Conservation (phyloP, 2,329 filamentous ascomycete genomes). For the Aspergillus jensenii region DNA sequence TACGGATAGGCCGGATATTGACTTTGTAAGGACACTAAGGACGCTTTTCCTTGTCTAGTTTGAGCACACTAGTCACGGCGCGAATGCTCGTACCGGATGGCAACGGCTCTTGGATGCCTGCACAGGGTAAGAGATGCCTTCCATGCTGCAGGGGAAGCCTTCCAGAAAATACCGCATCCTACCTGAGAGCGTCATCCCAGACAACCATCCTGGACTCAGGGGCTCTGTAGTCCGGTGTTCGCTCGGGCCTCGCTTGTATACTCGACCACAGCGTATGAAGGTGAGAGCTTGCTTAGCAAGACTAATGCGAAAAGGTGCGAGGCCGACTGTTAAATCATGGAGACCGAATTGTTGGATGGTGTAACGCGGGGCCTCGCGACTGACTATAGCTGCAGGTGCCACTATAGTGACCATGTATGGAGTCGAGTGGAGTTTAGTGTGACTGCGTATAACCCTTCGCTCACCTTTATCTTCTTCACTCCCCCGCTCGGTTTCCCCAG, state of each 20-base stretch:
- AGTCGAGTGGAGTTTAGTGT: not conserved
- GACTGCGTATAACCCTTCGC: conserved; percentile 4
- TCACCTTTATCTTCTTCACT: conserved; percentile 10
- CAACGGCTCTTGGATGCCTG: not conserved
- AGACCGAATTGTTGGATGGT: not conserved
- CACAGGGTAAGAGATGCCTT: not conserved
- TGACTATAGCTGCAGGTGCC: conserved; percentile 6
- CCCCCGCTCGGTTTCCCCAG: conserved; percentile 16
- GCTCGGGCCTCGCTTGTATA: conserved; percentile 1
- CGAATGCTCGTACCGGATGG: not conserved
- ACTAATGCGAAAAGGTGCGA: not conserved
- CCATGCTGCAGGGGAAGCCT: conserved; percentile 1
- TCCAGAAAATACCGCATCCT: conserved; percentile 13
- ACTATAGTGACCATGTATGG: not conserved
- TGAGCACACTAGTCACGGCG: not conserved
- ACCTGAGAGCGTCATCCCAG: not conserved
- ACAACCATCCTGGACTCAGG: conserved; percentile 1
- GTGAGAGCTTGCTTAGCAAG: not conserved
- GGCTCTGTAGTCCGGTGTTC: conserved; percentile 1
- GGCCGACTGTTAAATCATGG: too few relatives aligned
- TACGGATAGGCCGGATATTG: not conserved
- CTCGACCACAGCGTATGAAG: not conserved
- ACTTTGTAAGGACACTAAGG: not conserved
- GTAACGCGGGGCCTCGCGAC: conserved; percentile 5
- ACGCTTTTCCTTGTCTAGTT: not conserved